These are phyloP conservation scores for Phanerochaete carnosa DNA, from an alignment of 768 basidiomycete genomes.

Conservation along the genomic window DNA sequence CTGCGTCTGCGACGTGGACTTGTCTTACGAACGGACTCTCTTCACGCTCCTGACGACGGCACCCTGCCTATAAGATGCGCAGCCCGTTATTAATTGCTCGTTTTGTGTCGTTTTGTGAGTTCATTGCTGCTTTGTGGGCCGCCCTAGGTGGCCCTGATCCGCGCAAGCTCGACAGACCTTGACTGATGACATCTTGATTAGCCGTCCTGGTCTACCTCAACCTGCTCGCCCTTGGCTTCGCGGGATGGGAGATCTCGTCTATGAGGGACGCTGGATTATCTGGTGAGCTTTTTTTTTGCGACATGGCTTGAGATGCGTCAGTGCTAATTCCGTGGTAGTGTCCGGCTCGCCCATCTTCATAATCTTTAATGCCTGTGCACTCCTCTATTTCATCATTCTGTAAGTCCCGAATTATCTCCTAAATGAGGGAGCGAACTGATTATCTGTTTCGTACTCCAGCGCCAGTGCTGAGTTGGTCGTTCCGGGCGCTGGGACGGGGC, in stretches of 20 bases:
- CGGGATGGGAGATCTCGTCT: constrained; percentile 53
- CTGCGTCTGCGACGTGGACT: constrained; percentile 6
- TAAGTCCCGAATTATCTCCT: constrained; percentile 18
- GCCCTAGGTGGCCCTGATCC: background rate
- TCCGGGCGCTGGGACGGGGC: constrained; percentile 35
- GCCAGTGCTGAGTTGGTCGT: constrained; percentile 36
- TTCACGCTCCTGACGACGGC: background rate
- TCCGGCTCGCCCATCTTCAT: constrained; percentile 47
- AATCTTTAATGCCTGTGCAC: constrained; percentile 41
- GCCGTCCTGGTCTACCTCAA: constrained; percentile 46
- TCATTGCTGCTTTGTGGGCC: background rate
- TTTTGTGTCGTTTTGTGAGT: constrained; percentile 55
- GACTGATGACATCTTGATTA: constrained; percentile 25
- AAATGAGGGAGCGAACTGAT: background rate
- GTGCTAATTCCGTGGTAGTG: constrained; percentile 26
- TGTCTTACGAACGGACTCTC: background rate
- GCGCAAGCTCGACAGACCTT: background rate
- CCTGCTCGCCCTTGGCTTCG: constrained; percentile 50
- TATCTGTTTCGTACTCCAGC: constrained; percentile 20
- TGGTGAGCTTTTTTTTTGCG: constrained; percentile 29
- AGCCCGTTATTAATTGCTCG: constrained; percentile 58
- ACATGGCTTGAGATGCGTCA: background rate
- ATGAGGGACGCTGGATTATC: constrained; percentile 31
- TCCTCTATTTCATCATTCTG: constrained; percentile 29
- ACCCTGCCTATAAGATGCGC: constrained; percentile 37